These are phyloP conservation scores for Volvox carteri DNA, from an alignment of 163 green algal species.

Conservation along the genomic window DNA sequence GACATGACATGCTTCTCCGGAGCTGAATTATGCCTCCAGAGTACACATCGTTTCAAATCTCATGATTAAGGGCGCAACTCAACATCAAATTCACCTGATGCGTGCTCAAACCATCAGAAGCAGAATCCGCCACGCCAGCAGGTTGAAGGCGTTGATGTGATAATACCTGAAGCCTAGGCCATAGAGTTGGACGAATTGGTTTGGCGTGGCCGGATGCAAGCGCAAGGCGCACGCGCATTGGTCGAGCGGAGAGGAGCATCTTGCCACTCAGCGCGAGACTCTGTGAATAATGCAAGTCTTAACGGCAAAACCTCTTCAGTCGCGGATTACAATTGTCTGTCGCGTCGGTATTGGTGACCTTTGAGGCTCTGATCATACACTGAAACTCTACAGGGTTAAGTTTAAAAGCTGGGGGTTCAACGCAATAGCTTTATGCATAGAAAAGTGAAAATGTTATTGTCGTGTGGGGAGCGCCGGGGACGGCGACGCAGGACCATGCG, in stretches of 20 bases:
- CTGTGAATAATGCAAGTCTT: neutral
- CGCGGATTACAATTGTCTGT: neutral
- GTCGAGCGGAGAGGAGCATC: conserved; percentile 5
- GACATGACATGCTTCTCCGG: neutral
- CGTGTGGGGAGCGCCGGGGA: neutral
- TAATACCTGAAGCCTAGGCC: neutral
- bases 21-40: neutral
- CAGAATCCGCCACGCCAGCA: neutral
- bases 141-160: neutral
- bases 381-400: neutral
- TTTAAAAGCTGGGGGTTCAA: neutral
- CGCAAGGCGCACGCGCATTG: neutral
- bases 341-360: neutral
- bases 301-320: neutral
- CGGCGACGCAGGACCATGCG: neutral
- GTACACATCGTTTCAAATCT: neutral
- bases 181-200: neutral
- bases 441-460: neutral
- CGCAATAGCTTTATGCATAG: neutral
- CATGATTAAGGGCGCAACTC: no score
- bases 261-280: neutral
- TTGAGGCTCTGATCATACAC: neutral
- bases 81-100: neutral
- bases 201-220: neutral
- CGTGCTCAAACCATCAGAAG: neutral